Evolutionary conservation across 106 monocot genomes (phyloP).

Genomic region (Acanthochlamys bracteata): DNA sequence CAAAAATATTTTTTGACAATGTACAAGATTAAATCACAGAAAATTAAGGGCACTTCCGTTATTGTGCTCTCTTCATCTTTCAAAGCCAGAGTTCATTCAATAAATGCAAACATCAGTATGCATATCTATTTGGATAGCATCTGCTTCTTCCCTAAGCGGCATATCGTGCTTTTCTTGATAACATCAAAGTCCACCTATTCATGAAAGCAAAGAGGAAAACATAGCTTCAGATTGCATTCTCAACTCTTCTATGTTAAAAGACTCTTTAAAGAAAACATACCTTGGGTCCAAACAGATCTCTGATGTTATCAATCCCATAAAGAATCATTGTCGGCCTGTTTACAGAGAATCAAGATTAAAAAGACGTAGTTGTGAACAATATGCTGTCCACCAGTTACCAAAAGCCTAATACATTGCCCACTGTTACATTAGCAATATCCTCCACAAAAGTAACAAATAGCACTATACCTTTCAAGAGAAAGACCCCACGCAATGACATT

Average conservation of each 20-base stretch:
- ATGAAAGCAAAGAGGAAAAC: slow-evolving; percentile 4
- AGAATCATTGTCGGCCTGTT: slow-evolving; percentile 97
- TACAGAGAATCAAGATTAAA: not conserved
- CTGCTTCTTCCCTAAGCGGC: slow-evolving; percentile 63
- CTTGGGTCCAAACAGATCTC: slow-evolving; percentile 98
- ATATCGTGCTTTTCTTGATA: slow-evolving; percentile 67
- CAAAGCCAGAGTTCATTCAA: no score
- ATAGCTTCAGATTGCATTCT: not conserved
- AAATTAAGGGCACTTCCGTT: no score
- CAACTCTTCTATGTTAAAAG: not conserved
- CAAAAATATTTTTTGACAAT: no score
- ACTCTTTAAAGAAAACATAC: slow-evolving; percentile 17
- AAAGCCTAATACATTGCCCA: not conserved
- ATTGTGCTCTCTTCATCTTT: no score
- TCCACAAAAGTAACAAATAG: not conserved
- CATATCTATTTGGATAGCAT: not conserved
- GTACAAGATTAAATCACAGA: no score
- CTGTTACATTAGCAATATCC: no score
- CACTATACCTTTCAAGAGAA: slow-evolving; percentile 82
- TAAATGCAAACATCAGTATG: no score
- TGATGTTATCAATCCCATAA: slow-evolving; percentile 81
- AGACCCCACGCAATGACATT: slow-evolving; percentile 97
- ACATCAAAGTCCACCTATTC: slow-evolving; percentile 84
- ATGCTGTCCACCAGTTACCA: no score
- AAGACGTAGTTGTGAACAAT: no score